These are phyloP conservation scores for Chlorella sp. DNA, from an alignment of 139 green algal species.

Conservation along the genomic window DNA sequence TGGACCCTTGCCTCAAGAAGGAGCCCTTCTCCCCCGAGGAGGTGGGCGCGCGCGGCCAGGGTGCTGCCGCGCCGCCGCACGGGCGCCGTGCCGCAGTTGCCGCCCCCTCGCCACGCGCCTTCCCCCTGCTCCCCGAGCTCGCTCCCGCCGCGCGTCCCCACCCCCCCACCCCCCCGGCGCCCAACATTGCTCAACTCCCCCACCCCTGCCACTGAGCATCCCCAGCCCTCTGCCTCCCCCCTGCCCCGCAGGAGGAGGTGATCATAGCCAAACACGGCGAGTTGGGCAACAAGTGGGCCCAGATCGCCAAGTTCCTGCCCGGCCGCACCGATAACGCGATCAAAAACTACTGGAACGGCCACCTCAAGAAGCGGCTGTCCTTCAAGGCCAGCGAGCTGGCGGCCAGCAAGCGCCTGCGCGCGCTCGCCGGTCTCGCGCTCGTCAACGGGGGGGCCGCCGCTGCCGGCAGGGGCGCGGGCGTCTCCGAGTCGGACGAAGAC, in stretches of 20 bases:
- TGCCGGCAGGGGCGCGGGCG: not conserved
- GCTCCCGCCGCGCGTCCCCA: not conserved
- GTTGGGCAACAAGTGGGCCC: conserved; percentile 66
- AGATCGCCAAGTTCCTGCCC: conserved; percentile 69
- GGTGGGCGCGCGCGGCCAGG: not conserved
- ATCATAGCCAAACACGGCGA: conserved; percentile 54
- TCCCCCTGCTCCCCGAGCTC: not conserved
- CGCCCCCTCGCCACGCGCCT: not conserved
- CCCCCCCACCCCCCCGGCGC: not conserved
- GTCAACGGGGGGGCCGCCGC: not conserved
- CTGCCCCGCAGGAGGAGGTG: conserved; percentile 34
- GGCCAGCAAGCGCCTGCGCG: conserved; percentile 29
- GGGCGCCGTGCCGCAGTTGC: not conserved
- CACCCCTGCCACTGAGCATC: not conserved
- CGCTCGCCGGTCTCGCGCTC: conserved; percentile 29
- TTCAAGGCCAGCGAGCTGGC: conserved; percentile 10
- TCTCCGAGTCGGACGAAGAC: not conserved
- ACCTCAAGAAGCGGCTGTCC: conserved; percentile 35
- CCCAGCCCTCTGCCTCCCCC: not conserved
- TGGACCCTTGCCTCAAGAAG: conserved; percentile 71
- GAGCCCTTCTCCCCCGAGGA: conserved; percentile 71
- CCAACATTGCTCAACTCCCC: not conserved
- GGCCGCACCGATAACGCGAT: conserved; percentile 84
- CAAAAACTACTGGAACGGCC: conserved; percentile 87
- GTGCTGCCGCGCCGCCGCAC: not conserved